Conservation (phyloP, 2,329 filamentous ascomycete species). For the Cryoendolithus antarcticus region DNA sequence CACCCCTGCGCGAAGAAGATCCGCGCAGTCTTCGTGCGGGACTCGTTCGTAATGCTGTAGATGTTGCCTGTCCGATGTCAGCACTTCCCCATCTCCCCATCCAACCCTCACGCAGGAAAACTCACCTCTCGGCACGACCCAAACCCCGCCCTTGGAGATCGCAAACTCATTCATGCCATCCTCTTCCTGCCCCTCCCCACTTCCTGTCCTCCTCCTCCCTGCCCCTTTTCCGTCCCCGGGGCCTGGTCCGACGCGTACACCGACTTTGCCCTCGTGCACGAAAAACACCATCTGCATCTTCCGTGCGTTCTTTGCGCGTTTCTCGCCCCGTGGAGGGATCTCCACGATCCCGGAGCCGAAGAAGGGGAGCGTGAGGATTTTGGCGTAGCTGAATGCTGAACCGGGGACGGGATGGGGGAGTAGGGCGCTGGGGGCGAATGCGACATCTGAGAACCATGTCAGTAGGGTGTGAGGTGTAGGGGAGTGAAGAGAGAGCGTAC, state of each 20-base stretch:
- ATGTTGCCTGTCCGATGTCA: conserved; percentile 57
- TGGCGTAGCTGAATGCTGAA: conserved; percentile 75
- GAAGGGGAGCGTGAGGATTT: conserved; percentile 72
- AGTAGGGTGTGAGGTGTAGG: neutral
- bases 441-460: conserved; percentile 37
- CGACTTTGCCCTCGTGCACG: conserved; percentile 69
- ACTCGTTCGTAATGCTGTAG: conserved; percentile 80
- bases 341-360: conserved; percentile 87
- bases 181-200: conserved; percentile 5
- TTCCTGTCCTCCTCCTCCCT: neutral
- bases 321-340: conserved; percentile 68
- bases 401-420: conserved; percentile 45
- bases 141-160: conserved; percentile 78
- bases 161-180: conserved; percentile 57
- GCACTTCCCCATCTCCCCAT: neutral
- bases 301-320: conserved; percentile 80
- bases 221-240: neutral
- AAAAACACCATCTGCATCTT: conserved; percentile 98
- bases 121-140: conserved; percentile 90
- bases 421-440: conserved; percentile 46
- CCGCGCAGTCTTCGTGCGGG: conserved; percentile 51
- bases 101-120: conserved; percentile 7
- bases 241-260: conserved; percentile 52
- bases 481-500: conserved; percentile 12
- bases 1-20: conserved; percentile 91